Percentiles rank a stretch among this genome's conserved stretches.
Evolutionary conservation across 2,329 filamentous ascomycete species (phyloP).

Genomic region (Amauroascus niger): DNA sequence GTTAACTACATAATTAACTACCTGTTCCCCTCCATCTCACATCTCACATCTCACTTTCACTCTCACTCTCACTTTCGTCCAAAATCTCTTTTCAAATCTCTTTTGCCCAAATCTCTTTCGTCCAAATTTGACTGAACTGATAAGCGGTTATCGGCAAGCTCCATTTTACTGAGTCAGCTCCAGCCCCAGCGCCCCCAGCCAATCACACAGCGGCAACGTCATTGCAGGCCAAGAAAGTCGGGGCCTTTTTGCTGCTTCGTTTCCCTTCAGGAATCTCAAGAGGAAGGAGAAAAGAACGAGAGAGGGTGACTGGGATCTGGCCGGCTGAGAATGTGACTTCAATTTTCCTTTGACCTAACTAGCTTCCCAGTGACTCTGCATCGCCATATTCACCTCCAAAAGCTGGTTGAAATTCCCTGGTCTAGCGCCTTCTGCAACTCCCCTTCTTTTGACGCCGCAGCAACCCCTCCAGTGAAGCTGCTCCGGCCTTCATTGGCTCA

Average conservation of each 20-base stretch:
- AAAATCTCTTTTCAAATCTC: no score
- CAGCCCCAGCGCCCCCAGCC: not conserved
- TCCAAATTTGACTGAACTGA: not conserved
- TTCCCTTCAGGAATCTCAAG: not conserved
- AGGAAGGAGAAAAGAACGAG: no score
- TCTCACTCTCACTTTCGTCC: no score
- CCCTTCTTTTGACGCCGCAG: not conserved
- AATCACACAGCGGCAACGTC: constrained; percentile 8
- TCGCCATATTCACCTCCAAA: not conserved
- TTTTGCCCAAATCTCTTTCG: no score
- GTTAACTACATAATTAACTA: no score
- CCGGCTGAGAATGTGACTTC: not conserved
- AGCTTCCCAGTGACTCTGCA: not conserved
- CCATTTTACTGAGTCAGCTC: not conserved
- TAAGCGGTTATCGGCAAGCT: constrained; percentile 1
- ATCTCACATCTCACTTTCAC: no score
- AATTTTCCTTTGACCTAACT: not conserved
- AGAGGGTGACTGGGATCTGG: not conserved
- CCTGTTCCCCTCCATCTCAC: no score
- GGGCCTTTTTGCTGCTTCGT: constrained; percentile 5
- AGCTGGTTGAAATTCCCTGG: not conserved
- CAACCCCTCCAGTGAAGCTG: not conserved
- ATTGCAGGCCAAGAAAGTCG: constrained; percentile 6
- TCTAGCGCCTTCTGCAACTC: not conserved
- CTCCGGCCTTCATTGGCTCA: not conserved